Base-by-base conservation (phyloP, 2,329 filamentous ascomycete genomes). In the Alternaria incomplexa region DNA sequence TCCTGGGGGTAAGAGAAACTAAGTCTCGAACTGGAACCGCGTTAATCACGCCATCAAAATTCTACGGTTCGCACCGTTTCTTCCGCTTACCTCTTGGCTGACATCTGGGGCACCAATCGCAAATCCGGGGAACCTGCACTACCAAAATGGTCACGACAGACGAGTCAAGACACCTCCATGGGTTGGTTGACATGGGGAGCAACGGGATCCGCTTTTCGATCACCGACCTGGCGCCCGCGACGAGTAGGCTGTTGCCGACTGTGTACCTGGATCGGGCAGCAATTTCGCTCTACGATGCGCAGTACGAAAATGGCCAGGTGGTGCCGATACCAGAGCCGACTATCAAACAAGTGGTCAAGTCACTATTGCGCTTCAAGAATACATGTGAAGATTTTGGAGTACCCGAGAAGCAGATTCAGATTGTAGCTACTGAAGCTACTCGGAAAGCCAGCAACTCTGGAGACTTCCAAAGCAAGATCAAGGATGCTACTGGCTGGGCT, bases 121-220 rank as follows among this genome's bases (percentile, higher is more conserved):
- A 66, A 65, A 68, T 65, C 60, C 52, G 61, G 61, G 64, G 63
- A 66, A 66, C 22, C 61, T 53, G 59, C 52, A 61, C 58, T 59
- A 57, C 40, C 57, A 44, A 48, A 36, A 69, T 69, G 64, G 62
- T 53, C 30, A 64, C 64, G 20, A 45, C 30, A 52, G 65, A 71
- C 55, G 69, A 62, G 53, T 68, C 66, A 45, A 57, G 53, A 55
- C 65, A 69, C 56, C 74, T 73, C 56, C 74, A 77, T 73, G 76
- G 75, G 26, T 63, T 79, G 64, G 76, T 79, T 63, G 76, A 79
- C 47, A 78, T 79, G 76, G 76, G 76, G 58, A 79, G 93, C 83
- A 97, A 97, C 83, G 94, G 93, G 72, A 95, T 97, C 73, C 92
- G 94, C 58, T 97, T 97, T 84, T 95, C 93, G 47, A 93, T 97